phyloP scores from a whole-genome alignment of 148 eudicot genomes.

The Tetragonia tetragonoides region DNA sequence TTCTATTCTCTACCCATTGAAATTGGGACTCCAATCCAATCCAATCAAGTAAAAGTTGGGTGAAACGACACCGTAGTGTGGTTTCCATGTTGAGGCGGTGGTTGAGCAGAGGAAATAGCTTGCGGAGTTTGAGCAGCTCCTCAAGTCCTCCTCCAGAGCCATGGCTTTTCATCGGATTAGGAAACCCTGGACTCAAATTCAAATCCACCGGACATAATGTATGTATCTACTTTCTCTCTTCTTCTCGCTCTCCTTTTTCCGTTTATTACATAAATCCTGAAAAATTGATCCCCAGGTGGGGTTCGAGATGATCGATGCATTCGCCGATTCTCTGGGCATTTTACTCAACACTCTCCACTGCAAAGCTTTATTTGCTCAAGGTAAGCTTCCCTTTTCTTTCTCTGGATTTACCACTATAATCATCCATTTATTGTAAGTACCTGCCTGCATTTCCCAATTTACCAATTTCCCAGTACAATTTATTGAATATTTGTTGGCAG shows the following conservation, averaged over 20 bases:
- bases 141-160: constrained; percentile 32
- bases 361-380: constrained; percentile 91
- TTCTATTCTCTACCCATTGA: no score
- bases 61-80: not conserved
- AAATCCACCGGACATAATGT: constrained; percentile 88
- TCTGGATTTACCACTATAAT: not conserved
- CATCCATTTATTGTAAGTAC: not conserved
- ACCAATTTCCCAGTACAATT: no score
- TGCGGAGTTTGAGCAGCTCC: constrained; percentile 33
- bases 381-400: constrained; percentile 25
- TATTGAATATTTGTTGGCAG: constrained; percentile 28
- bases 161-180: constrained; percentile 88
- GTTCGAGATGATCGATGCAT: constrained; percentile 72
- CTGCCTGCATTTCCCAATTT: no score
- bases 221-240: not conserved
- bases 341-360: constrained; percentile 59
- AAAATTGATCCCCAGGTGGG: constrained; percentile 45
- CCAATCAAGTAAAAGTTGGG: no score
- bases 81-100: constrained; percentile 20
- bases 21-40: no score
- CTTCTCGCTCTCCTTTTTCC: not conserved
- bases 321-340: constrained; percentile 62
- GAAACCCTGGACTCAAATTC: constrained; percentile 84
- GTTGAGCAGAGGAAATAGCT: not conserved
- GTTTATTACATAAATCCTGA: not conserved